A percentile compares a stretch with the other conserved stretches of the same genome.
Evolutionary conservation across 495 filamentous ascomycete species (phyloP).

Genomic region (Viridothelium virens): DNA sequence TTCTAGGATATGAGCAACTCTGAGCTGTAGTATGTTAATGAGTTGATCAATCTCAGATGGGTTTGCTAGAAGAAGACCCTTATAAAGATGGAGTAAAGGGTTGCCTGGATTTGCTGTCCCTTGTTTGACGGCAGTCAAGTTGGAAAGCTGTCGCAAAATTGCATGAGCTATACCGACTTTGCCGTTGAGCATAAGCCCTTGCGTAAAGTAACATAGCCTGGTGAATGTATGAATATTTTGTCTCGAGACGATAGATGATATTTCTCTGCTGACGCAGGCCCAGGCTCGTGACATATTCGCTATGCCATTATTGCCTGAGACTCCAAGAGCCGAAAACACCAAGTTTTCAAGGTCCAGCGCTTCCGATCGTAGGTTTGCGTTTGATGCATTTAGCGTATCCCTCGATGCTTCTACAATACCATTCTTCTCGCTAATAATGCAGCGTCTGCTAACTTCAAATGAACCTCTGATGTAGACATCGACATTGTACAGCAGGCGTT

Average conservation of each 20-base stretch:
- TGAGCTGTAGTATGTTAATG: background rate
- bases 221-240: background rate
- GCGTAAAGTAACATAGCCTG: background rate
- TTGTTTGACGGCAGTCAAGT: background rate
- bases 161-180: background rate
- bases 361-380: background rate
- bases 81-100: conserved; percentile 1
- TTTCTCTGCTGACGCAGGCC: conserved; percentile 5
- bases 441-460: background rate
- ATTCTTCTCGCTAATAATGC: background rate
- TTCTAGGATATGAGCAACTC: background rate
- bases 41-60: background rate
- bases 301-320: background rate
- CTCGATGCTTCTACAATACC: background rate
- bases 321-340: background rate
- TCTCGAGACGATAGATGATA: background rate
- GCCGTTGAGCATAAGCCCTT: background rate
- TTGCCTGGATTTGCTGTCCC: background rate
- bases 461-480: background rate
- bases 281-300: background rate
- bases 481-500: background rate
- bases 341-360: conserved; percentile 2
- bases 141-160: conserved; percentile 2
- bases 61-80: background rate
- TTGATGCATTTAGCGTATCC: background rate